Evolutionary conservation across 1,284 basidiomycete species (phyloP).

Genomic region (Gastroboletus turbinatus): DNA sequence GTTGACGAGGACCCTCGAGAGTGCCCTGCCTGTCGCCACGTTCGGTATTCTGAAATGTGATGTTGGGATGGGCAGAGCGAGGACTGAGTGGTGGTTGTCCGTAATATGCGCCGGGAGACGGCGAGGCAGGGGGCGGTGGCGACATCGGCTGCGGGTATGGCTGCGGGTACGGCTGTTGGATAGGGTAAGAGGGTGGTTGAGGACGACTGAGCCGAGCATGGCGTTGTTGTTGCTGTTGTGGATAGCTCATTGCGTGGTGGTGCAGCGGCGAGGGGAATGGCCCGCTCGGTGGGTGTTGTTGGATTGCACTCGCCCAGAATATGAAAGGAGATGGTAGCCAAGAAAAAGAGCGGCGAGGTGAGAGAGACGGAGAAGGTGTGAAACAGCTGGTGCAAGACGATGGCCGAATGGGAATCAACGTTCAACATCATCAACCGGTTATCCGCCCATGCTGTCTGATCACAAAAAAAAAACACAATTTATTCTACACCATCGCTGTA

Average conservation of each 20-base stretch:
- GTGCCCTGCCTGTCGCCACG: constrained; percentile 60
- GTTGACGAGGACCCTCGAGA: constrained; percentile 53
- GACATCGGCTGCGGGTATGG: constrained; percentile 20
- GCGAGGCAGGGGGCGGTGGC: constrained; percentile 20
- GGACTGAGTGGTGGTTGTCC: constrained; percentile 19
- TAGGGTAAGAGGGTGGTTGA: constrained; percentile 28
- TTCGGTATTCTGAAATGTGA: constrained; percentile 68
- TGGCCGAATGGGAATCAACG: constrained; percentile 4
- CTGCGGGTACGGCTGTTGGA: constrained; percentile 30
- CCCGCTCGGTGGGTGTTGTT: constrained; percentile 5
- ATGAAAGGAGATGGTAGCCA: neutral
- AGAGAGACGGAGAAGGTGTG: constrained; percentile 12
- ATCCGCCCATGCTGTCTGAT: constrained; percentile 13
- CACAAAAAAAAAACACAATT: constrained; percentile 3
- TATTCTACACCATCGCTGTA: neutral
- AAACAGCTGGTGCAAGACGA: neutral
- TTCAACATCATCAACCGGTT: constrained; percentile 10
- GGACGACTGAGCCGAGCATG: constrained; percentile 47
- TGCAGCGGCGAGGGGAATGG: neutral
- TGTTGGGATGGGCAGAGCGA: constrained; percentile 40
- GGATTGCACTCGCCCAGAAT: constrained; percentile 3
- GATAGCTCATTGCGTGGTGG: constrained; percentile 41
- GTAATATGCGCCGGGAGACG: constrained; percentile 31
- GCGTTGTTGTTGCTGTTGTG: constrained; percentile 41
- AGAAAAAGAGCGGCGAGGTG: constrained; percentile 24